phyloP scores from a whole-genome alignment of 768 basidiomycete genomes.

The Boletus rufocinnamomeus region DNA sequence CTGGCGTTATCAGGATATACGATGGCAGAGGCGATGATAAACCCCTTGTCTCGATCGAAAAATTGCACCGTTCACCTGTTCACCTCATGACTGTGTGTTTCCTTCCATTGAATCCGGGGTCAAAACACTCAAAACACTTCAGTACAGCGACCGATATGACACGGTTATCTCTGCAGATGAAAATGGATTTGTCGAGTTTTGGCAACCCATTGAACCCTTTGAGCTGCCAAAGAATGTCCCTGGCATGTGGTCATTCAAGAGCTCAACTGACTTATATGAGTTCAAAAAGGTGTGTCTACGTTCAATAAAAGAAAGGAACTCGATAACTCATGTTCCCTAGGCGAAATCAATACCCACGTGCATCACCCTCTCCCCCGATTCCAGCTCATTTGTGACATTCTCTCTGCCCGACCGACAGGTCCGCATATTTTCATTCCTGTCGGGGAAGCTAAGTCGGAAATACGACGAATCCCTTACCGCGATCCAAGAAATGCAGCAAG shows the following conservation, averaged over 20 bases:
- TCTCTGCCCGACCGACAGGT: slow-evolving; percentile 93
- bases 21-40: slow-evolving; percentile 86
- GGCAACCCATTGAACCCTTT: slow-evolving; percentile 90
- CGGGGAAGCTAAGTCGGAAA: slow-evolving; percentile 85
- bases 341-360: slow-evolving; percentile 91
- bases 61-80: slow-evolving; percentile 84
- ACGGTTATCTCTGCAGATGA: slow-evolving; percentile 94
- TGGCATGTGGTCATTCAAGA: slow-evolving; percentile 89
- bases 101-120: background rate
- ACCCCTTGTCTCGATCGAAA: slow-evolving; percentile 74
- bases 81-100: slow-evolving; percentile 83
- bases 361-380: slow-evolving; percentile 87
- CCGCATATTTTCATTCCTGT: slow-evolving; percentile 88
- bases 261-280: slow-evolving; percentile 90
- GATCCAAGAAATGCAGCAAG: slow-evolving; percentile 98
- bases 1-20: slow-evolving; percentile 81
- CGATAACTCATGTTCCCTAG: slow-evolving; percentile 41
- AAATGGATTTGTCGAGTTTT: slow-evolving; percentile 94
- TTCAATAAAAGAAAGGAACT: background rate
- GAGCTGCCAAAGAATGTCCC: slow-evolving; percentile 74
- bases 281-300: slow-evolving; percentile 82
- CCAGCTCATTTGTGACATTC: slow-evolving; percentile 88
- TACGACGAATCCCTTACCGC: slow-evolving; percentile 94
- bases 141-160: slow-evolving; percentile 93
- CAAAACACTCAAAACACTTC: slow-evolving; percentile 1